Base-by-base conservation (phyloP, 805 yeast genomes). In the Teunomyces funiuensis region DNA sequence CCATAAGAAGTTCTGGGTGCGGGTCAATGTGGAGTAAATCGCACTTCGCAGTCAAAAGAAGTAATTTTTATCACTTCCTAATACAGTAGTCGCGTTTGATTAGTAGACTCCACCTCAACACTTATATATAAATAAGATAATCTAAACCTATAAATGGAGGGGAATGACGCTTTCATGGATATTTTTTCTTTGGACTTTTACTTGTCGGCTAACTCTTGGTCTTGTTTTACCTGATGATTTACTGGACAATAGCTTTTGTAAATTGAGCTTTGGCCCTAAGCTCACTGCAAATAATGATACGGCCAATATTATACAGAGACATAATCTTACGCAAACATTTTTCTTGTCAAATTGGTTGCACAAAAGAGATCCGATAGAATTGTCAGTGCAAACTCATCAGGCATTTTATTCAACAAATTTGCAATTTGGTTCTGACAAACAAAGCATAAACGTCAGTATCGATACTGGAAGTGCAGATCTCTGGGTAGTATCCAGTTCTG, bases 381-480 rank as follows among this genome's bases (percentile, higher is more conserved):
- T 31, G 13, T 20, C 34, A 25, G 6, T 31, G n/a, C 25, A 19
- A 13, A 17, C 22, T 3, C 25, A 18, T 15, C n/a, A 20, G 1
- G 19, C 22, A 5, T 31, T 16, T 31, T 31, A 31, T 17, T 20
- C 34, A 18, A 31, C 34, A 11, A n/a, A 23, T 10, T n/a, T 31
- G 19, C 22, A 31, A 20, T 31, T 43, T n/a, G 49, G 49, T 3
- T 40, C 44, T 6, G 18, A 42, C 33, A 37, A 43, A 28, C 46
- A 43, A 25, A 17, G 17, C n/a, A 36, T 46, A 4, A 28, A 42
- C 2, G 42, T 43, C 6, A 31, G 37, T 26, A 30, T 43, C 8
- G 49, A 46, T 27, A 46, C 50, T 5, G 50, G 50, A 7, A 40
- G 45, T 23, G 20, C 50, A 3, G 43, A 41, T 29, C 36, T 43